phyloP scores from a whole-genome alignment of 164 flowering plant genomes.

The Amborella trichopoda region DNA sequence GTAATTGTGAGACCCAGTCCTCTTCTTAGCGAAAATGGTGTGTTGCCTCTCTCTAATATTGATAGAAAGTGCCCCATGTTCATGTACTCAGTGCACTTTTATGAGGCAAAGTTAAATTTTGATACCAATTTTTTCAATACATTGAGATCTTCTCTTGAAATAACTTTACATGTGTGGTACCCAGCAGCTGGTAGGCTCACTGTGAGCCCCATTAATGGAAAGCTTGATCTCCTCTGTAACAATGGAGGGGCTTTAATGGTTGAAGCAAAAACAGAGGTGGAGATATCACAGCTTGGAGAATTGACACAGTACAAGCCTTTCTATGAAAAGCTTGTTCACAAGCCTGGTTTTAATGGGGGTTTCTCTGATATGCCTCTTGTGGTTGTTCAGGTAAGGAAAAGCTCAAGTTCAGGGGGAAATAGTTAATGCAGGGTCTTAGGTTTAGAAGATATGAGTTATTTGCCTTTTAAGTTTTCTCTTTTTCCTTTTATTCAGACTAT shows the following conservation, averaged over 20 bases:
- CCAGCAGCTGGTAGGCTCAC: constrained; percentile 38
- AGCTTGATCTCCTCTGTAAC: constrained; percentile 39
- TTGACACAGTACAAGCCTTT: constrained; percentile 30
- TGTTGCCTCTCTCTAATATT: constrained; percentile 28
- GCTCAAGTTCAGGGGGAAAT: not conserved
- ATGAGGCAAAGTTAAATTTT: constrained; percentile 11
- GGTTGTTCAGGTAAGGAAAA: constrained; percentile 37
- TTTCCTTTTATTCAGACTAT: no score
- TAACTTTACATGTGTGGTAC: constrained; percentile 29
- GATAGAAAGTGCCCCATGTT: constrained; percentile 41
- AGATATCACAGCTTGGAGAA: constrained; percentile 36
- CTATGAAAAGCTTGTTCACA: constrained; percentile 30
- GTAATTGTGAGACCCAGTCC: no score
- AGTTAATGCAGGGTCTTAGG: no score
- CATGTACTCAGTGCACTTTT: constrained; percentile 44
- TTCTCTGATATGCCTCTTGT: constrained; percentile 36
- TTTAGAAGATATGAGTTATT: no score
- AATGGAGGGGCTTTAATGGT: constrained; percentile 35
- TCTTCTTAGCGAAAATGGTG: no score
- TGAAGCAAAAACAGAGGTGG: constrained; percentile 24
- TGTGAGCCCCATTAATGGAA: constrained; percentile 15
- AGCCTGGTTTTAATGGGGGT: constrained; percentile 26
- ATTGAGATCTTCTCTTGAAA: constrained; percentile 30
- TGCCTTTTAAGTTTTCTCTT: no score
- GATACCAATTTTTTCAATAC: constrained; percentile 13